Evolutionary conservation across 257 asterid species (phyloP), one percentile per base, ranked within the genome.

Genomic region (Leptodermis oblonga): DNA sequence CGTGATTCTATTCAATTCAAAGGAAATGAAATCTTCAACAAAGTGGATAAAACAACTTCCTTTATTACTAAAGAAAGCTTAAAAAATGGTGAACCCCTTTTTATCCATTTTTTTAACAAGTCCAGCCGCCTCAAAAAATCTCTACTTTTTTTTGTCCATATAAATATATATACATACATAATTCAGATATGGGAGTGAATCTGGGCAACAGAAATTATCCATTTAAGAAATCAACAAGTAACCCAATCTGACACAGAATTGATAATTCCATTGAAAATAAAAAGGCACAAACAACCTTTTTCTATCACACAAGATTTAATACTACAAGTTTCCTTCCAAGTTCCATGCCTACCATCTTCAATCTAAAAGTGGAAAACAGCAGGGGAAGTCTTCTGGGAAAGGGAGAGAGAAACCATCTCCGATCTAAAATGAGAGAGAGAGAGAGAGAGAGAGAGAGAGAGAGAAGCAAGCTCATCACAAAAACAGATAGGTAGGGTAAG

Each of bases 391-490:
- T n/a, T n/a, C n/a, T n/a, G 52, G 10, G n/a, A 8, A 6, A 46
- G 5, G 52, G n/a, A n/a, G n/a, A n/a, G 15, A 46, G n/a, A 17
- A 46, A 26, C 26, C 31, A 13, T 26, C 43, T 61, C 78, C 74
- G 26, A 60, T 33, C 49, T 34, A 67, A 74, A 68, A 17, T 53
- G 72, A 60, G 20, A 66, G 43, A 36, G 13, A 33, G 46, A 59
- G 26, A 31, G 65, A 49, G 42, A 4, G 12, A 69, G 69, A 14
- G 48, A 65, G 51, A 68, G 65, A 68, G 59, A 28, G 36, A 17
- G 26, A 59, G 11, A 33, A 7, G 66, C 77, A 73, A n/a, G 77
- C 77, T 65, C 58, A 36, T 43, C 14, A 18, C 2, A 13, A 62
- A 75, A 68, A 62, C 53, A 33, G n/a, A n/a, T n/a, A n/a, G n/a